Conservation (phyloP, 345 rosid species). For the Linum usitatissimum region DNA sequence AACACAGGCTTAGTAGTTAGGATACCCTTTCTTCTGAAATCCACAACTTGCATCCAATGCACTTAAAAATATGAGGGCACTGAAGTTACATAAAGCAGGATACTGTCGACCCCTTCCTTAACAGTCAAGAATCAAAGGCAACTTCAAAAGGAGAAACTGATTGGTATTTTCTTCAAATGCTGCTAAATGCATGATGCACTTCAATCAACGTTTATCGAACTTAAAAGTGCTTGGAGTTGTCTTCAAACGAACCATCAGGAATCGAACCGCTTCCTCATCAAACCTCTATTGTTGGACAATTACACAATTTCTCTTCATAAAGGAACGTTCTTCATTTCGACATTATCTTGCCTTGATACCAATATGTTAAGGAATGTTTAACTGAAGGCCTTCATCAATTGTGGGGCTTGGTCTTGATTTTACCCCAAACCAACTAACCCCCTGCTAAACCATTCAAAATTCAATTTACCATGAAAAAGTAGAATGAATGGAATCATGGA, state of each 20-base stretch:
- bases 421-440: constrained; percentile 94
- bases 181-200: constrained; percentile 53
- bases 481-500: constrained; percentile 14
- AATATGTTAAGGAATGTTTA: constrained; percentile 49
- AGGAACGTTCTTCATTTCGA: constrained; percentile 50
- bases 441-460: constrained; percentile 88
- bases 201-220: constrained; percentile 35
- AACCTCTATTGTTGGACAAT: constrained; percentile 66
- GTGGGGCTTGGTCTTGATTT: constrained; percentile 88
- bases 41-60: constrained; percentile 29
- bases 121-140: constrained; percentile 53
- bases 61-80: constrained; percentile 36
- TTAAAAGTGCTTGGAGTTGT: constrained; percentile 35
- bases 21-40: constrained; percentile 27
- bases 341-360: constrained; percentile 40
- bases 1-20: constrained; percentile 13
- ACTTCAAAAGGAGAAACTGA: constrained; percentile 71
- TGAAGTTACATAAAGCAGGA: constrained; percentile 35
- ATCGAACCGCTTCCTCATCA: constrained; percentile 48
- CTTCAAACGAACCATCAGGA: constrained; percentile 40
- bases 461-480: constrained; percentile 35
- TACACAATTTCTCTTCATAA: constrained; percentile 44
- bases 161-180: constrained; percentile 58
- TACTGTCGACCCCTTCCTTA: constrained; percentile 52
- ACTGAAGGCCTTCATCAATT: constrained; percentile 61